Evolutionary conservation across 441 rosid species (phyloP), one percentile per base, ranked within the genome.

Genomic region (Mallotus japonicus): DNA sequence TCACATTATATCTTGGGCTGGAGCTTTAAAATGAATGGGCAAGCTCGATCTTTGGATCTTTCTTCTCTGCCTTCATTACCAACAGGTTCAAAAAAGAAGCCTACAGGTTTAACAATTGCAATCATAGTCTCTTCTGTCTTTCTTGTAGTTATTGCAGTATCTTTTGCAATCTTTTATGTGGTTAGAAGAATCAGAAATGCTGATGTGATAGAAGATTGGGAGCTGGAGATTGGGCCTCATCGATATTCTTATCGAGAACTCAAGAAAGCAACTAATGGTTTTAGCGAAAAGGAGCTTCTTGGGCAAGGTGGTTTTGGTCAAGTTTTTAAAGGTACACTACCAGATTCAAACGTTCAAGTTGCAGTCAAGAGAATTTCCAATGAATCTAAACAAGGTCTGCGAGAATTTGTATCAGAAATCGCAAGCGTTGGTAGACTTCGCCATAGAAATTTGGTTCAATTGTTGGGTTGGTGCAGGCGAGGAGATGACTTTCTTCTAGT

Each of bases 221-320:
- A 90, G 76, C 80, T 78, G 20, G 95, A 91, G 68, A 76, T 80
- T 50, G 96, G 96, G 14, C 92, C 94, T 60, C 94, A 90, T 32
- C 72, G 97, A 42, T 93, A 79, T 74, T 69, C 84, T 34, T 93
- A 81, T 54, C 72, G 77, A 73, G 98, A 89, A 51, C 86, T 93
- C 75, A 87, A 89, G 77, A 64, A 79, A 42, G 94, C 98, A n/a
- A 93, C 96, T 1, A 77, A 83, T 40, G 83, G 83, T 46, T 94
- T 94, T 72, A 83, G 83, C 67, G 89, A 85, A 58, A 77, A 84
- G 68, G 85, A 70, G 72, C 80, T 92, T 9, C 88, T 94, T 5
- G 97, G 97, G 0, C 69, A 77, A 0, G 96, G 97, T 1, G 98
- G 98, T 13, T 94, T 92, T 14, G 97, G 98, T 9, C 66, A 73